Base-by-base conservation (phyloP, 768 basidiomycete genomes). In the Crucibulum laeve region DNA sequence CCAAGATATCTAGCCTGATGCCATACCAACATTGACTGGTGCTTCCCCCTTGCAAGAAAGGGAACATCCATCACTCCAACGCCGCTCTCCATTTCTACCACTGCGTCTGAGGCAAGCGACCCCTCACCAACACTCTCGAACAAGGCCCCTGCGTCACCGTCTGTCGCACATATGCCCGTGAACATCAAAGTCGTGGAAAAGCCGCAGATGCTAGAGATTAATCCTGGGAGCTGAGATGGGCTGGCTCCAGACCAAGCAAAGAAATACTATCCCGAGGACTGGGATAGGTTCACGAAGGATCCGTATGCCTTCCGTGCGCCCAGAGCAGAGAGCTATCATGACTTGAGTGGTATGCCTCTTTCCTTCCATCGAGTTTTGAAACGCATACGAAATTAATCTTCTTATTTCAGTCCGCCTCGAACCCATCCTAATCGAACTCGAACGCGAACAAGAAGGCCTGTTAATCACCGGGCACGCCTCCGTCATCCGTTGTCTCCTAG, bases 221-320 rank as follows among this genome's bases (percentile, higher is more conserved):
- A 99, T 56, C 95, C 94, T 40, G 95, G 87, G 5, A 83, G 98
- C 14, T 96, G 94, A 93, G 96, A 98, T 60, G 96, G 96, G 0
- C 73, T 98, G 28, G 88, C 86, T 1, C 86, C 90, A 1, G 88
- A 91, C 50, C 85, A 95, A 57, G 93, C 91, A 15, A 82, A 83
- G 61, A 85, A 84, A 61, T 83, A 82, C 54, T 98, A 94, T 61
- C 90, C 95, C 0, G 87, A 85, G 42, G 96, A 99, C 59, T 98
- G 90, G 90, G 87, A 87, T 49, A 74, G 91, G 19, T 94, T 95
- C 68, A 70, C 87, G 36, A 85, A 84, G 53, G 95, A 99, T 57
- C 95, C 95, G 1, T 98, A 98, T 57, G 74, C 87, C 10, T 93
- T 90, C 63, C 75, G 93, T 19, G 93, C 90, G 1, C 93, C 93